Evolutionary conservation across 371 early-diverging fungal species (phyloP).

Genomic region (Dinochytrium kinnereticum): DNA sequence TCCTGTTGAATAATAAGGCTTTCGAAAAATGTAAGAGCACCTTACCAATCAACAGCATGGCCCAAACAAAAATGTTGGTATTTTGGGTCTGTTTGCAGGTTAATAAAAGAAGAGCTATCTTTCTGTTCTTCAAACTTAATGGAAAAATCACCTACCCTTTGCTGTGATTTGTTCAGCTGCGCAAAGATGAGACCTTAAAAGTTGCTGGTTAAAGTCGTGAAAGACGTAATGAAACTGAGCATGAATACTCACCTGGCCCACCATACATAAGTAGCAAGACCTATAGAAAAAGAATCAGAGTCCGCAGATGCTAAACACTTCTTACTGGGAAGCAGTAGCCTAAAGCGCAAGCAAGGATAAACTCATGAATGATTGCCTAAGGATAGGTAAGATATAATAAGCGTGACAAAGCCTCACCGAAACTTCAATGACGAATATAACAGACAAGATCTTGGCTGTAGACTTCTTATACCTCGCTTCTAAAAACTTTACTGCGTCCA

Average conservation of each 20-base stretch:
- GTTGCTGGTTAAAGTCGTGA: neutral
- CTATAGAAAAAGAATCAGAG: too few species aligned
- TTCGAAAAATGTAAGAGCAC: too few species aligned
- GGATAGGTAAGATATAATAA: neutral
- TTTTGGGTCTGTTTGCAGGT: slow-evolving; percentile 1
- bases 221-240: neutral
- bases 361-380: slow-evolving; percentile 38
- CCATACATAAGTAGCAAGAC: slow-evolving; percentile 43
- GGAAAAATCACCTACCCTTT: neutral
- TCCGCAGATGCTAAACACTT: too few species aligned
- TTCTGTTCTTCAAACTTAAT: too few species aligned
- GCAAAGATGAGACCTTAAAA: slow-evolving; percentile 11
- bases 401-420: slow-evolving; percentile 23
- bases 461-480: slow-evolving; percentile 17
- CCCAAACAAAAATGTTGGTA: slow-evolving; percentile 31
- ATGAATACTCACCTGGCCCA: slow-evolving; percentile 29
- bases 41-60: slow-evolving; percentile 33
- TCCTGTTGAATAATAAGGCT: too few species aligned
- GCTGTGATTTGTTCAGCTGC: neutral
- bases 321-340: slow-evolving; percentile 40
- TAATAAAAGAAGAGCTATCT: neutral
- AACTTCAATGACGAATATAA: slow-evolving; percentile 34
- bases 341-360: slow-evolving; percentile 33
- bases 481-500: slow-evolving; percentile 31
- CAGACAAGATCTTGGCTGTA: slow-evolving; percentile 15